Conservation (phyloP, 2,329 filamentous ascomycete species). For the Phyllosticta capitalensis region DNA sequence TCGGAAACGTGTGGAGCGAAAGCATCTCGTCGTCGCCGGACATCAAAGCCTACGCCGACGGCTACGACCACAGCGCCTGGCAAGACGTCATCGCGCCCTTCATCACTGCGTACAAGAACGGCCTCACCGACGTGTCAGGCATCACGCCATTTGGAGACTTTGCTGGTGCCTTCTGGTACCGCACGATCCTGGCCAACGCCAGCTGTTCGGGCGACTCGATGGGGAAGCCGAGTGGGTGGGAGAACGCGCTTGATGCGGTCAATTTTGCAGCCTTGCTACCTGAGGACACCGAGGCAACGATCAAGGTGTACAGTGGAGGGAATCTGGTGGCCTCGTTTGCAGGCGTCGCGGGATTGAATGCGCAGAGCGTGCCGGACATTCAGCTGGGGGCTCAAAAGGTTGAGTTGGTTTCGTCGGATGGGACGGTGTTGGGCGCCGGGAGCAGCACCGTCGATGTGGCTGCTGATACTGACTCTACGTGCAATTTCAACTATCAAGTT, state of each 20-base stretch:
- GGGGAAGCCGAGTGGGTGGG: slow-evolving; percentile 1
- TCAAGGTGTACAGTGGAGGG: slow-evolving; percentile 8
- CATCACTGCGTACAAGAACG: slow-evolving; percentile 28
- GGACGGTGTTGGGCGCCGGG: not conserved
- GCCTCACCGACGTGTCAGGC: slow-evolving; percentile 15
- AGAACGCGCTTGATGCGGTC: slow-evolving; percentile 7
- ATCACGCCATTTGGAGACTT: slow-evolving; percentile 7
- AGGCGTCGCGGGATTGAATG: slow-evolving; percentile 5
- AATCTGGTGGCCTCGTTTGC: not conserved
- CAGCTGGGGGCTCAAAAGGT: slow-evolving; percentile 5
- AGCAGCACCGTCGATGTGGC: slow-evolving; percentile 1
- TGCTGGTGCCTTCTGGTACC: slow-evolving; percentile 9
- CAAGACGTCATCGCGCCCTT: slow-evolving; percentile 27
- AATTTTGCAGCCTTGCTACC: slow-evolving; percentile 7
- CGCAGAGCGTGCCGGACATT: slow-evolving; percentile 4
- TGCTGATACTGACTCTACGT: not conserved
- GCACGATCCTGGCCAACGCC: slow-evolving; percentile 1
- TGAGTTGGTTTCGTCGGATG: slow-evolving; percentile 2
- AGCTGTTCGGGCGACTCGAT: slow-evolving; percentile 3
- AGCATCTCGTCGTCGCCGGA: slow-evolving; percentile 16
- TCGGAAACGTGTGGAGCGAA: slow-evolving; percentile 32
- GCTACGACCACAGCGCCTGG: slow-evolving; percentile 28
- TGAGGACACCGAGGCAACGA: not conserved
- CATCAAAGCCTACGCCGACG: slow-evolving; percentile 21
- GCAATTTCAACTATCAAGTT: slow-evolving; percentile 8